Conservation (phyloP, 306 rosid species). For the Cucurbita moschata region DNA sequence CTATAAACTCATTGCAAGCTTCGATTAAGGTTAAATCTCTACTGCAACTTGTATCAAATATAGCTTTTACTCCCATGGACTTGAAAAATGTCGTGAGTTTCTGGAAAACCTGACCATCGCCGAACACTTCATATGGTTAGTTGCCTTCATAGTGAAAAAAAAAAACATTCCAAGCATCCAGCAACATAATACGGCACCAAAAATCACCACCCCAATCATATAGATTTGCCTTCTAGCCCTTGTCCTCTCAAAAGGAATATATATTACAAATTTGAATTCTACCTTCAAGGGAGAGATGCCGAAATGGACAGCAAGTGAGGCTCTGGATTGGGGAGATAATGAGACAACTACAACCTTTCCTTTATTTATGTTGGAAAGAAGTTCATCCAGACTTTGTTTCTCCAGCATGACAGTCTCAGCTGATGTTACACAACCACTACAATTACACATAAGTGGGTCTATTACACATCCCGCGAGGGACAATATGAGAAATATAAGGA, state of each 20-base stretch:
- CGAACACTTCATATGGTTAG: not conserved
- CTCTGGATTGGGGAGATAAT: slow-evolving; percentile 86
- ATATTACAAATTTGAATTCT: not conserved
- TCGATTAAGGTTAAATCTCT: slow-evolving; percentile 75
- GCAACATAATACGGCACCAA: not conserved
- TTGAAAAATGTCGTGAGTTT: slow-evolving; percentile 67
- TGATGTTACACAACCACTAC: slow-evolving; percentile 91
- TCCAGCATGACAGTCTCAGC: slow-evolving; percentile 94
- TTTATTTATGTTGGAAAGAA: slow-evolving; percentile 43
- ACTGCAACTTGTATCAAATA: slow-evolving; percentile 88
- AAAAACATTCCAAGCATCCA: not conserved
- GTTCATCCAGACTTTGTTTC: slow-evolving; percentile 95
- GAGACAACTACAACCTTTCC: slow-evolving; percentile 70
- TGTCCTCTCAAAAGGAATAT: not conserved
- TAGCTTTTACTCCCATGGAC: slow-evolving; percentile 78
- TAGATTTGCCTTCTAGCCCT: not conserved
- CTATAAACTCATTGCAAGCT: slow-evolving; percentile 68
- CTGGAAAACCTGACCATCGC: slow-evolving; percentile 47
- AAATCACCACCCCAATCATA: not conserved
- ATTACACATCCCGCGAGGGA: not conserved
- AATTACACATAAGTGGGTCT: slow-evolving; percentile 13
- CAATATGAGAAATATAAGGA: not conserved
- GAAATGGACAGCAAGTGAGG: slow-evolving; percentile 79
- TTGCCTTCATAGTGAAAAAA: not conserved
- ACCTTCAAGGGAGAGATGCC: slow-evolving; percentile 82